These are phyloP conservation scores for Ramularia collo-cygni DNA, from an alignment of 2,329 filamentous ascomycete species.

Conservation along the genomic window DNA sequence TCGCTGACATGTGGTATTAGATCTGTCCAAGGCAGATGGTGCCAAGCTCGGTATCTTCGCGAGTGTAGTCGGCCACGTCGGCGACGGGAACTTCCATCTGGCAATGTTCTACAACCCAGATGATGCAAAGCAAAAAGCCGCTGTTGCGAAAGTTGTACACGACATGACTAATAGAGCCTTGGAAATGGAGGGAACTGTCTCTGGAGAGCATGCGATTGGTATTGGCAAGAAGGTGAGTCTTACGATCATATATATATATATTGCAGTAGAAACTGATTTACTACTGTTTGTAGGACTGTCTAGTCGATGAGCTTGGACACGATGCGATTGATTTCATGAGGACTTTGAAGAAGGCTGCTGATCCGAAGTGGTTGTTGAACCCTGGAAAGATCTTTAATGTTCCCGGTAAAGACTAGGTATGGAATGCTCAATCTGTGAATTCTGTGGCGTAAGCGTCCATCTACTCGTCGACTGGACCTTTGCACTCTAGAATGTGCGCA, in stretches of 20 bases:
- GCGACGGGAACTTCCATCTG: slow-evolving; percentile 91
- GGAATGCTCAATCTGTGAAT: too few relatives aligned
- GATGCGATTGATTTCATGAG: slow-evolving; percentile 18
- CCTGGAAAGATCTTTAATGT: slow-evolving; percentile 18
- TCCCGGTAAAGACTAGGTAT: not conserved
- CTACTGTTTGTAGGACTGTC: slow-evolving; percentile 4
- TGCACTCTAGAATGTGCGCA: too few relatives aligned
- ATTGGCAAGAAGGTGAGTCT: slow-evolving; percentile 16
- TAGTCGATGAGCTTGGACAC: slow-evolving; percentile 15
- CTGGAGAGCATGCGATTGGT: slow-evolving; percentile 19
- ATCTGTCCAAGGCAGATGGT: slow-evolving; percentile 83
- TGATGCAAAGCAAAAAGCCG: slow-evolving; percentile 62
- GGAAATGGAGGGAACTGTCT: slow-evolving; percentile 77
- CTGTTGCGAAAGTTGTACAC: slow-evolving; percentile 71
- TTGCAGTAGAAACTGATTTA: not conserved
- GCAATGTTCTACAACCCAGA: slow-evolving; percentile 79
- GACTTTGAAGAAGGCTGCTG: slow-evolving; percentile 13
- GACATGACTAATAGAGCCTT: slow-evolving; percentile 87
- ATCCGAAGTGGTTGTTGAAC: slow-evolving; percentile 20
- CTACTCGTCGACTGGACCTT: too few relatives aligned
- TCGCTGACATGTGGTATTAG: slow-evolving; percentile 29
- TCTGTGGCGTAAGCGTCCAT: too few relatives aligned
- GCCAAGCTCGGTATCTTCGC: slow-evolving; percentile 80
- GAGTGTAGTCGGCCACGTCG: slow-evolving; percentile 81
- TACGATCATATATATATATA: not conserved